Evolutionary conservation across 2,329 filamentous ascomycete genomes (phyloP).

Genomic region (Clarireedia sp.): DNA sequence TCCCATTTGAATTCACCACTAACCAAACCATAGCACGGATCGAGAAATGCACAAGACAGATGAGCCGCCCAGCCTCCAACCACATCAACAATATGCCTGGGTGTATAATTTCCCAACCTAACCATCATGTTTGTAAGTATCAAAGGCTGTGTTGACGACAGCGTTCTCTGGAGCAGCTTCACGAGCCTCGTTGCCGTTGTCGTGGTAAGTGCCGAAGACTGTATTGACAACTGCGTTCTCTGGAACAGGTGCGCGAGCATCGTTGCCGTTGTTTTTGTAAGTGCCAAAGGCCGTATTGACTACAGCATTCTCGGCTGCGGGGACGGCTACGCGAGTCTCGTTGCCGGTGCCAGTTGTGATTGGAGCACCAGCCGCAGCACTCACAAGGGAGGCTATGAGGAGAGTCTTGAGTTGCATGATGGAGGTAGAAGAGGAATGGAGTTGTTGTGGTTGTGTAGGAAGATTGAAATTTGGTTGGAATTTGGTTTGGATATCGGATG

Average conservation of each 20-base stretch:
- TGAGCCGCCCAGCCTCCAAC: no score
- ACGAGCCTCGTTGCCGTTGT: not conserved
- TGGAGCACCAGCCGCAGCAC: not conserved
- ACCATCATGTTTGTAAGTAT: not conserved
- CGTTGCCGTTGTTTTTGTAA: not conserved
- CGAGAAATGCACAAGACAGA: no score
- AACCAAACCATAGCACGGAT: no score
- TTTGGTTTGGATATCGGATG: no score
- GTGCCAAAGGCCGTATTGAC: not conserved
- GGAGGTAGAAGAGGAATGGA: not conserved
- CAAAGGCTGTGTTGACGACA: not conserved
- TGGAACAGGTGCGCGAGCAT: not conserved
- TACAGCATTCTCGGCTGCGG: not conserved
- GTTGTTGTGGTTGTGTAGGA: not conserved
- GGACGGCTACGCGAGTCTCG: not conserved
- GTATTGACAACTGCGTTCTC: not conserved
- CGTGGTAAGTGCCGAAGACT: not conserved
- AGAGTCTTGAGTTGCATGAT: not conserved
- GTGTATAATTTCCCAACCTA: not conserved
- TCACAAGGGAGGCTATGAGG: not conserved
- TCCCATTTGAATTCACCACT: no score
- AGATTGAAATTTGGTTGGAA: not conserved
- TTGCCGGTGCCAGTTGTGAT: not conserved
- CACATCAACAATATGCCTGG: no score
- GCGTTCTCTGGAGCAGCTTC: not conserved